phyloP scores from a whole-genome alignment of 2,329 filamentous ascomycete genomes.

The Neoarthrinium moseri region DNA sequence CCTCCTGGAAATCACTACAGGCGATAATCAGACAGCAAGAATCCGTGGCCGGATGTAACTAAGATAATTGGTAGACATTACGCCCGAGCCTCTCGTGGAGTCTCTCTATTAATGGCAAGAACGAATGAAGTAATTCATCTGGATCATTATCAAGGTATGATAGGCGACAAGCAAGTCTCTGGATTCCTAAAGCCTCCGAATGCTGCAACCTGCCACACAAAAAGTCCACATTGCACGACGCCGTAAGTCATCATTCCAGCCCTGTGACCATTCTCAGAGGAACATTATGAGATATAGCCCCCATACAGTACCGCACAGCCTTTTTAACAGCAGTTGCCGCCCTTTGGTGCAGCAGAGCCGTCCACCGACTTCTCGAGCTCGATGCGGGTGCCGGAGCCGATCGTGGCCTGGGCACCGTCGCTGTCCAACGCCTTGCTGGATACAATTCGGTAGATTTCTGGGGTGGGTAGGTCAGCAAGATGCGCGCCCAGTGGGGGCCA shows the following conservation, averaged over 20 bases:
- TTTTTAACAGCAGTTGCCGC: constrained; percentile 76
- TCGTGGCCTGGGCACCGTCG: constrained; percentile 76
- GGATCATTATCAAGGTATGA: no score
- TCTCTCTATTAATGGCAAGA: no score
- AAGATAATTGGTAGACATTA: no score
- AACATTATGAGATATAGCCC: constrained; percentile 21
- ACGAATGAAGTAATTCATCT: no score
- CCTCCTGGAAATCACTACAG: no score
- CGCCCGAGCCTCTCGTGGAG: no score
- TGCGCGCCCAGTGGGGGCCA: not conserved
- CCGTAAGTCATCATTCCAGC: constrained; percentile 31
- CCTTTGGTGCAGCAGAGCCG: constrained; percentile 70
- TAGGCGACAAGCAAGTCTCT: constrained; percentile 9
- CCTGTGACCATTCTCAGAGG: constrained; percentile 24
- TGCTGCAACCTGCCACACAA: constrained; percentile 16
- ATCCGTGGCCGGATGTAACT: no score
- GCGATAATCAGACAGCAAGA: no score
- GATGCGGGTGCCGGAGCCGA: constrained; percentile 78
- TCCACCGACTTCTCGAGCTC: constrained; percentile 85
- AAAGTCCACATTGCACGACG: constrained; percentile 29
- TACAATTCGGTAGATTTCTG: constrained; percentile 99
- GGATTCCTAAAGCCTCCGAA: constrained; percentile 9
- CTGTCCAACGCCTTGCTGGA: constrained; percentile 96
- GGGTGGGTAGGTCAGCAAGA: not conserved
- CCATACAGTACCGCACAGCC: constrained; percentile 13